Evolutionary conservation across 768 basidiomycete species (phyloP), one percentile per base, ranked within the genome.

Genomic region (Pleurotus ostreatus): DNA sequence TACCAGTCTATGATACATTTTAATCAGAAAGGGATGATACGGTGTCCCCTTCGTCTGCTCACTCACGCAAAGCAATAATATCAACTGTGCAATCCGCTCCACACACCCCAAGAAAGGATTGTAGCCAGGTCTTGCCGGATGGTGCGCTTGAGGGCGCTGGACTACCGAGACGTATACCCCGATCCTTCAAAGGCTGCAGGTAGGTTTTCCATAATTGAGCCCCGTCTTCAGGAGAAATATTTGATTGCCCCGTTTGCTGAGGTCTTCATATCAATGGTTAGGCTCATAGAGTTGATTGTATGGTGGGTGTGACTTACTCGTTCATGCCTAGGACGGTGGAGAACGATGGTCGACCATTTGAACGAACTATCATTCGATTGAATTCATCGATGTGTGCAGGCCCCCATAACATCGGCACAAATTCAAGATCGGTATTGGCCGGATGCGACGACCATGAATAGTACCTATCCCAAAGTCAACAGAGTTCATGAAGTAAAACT

Each of bases 361-460:
- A 75, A 11, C 69, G 60, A 48, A 78, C 72, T 52, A 82, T 77
- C 2, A 69, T 71, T 9, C 65, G 60, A 16, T 68, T 63, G 64
- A 77, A 83, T 13, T 76, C 65, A 22, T 69, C 62, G n/a, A 75
- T 61, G 15, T 75, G 59, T 16, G 64, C 61, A 15, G 62, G 47
- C 15, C 82, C 81, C 81, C 82, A 82, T 5, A 83, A 72, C 78
- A 82, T 79, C 18, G 82, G 80, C 0, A 80, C 78, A 60, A 79
- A 83, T 59, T 83, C 81, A 20, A 83, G 68, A 59, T 68, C 60
- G 4, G 74, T 65, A n/a, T 67, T 57, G 2, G 64, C 60, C 4
- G 73, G 64, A 46, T 53, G 66, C 1, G 74, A 64, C 4, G 73
- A 71, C 80, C 81, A 82, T 2, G 79, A 76, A 61, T 82, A 82